These are phyloP conservation scores for Cryptococcus depauperatus DNA, from an alignment of 1,284 basidiomycete species.

Conservation along the genomic window DNA sequence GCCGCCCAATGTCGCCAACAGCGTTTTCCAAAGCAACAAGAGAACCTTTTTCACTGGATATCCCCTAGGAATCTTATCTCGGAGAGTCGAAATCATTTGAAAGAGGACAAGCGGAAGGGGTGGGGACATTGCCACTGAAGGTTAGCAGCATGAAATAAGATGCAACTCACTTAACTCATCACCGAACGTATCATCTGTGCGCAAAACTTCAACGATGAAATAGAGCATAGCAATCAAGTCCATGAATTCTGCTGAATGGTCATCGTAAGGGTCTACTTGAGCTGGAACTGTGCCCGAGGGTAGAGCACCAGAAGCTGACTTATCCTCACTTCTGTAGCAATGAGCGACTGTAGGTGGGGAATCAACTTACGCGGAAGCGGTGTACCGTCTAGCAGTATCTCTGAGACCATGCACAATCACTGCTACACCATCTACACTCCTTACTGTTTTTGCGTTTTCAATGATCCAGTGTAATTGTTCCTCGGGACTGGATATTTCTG, in stretches of 20 bases:
- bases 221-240: conserved; percentile 89
- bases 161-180: conserved; percentile 79
- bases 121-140: conserved; percentile 82
- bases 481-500: conserved; percentile 80
- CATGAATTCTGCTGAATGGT: conserved; percentile 69
- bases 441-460: conserved; percentile 82
- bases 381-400: conserved; percentile 77
- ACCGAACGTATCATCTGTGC: conserved; percentile 83
- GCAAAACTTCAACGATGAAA: conserved; percentile 84
- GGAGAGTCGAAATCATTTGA: conserved; percentile 74
- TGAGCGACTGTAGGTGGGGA: background rate
- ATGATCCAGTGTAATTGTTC: conserved; percentile 94
- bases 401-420: conserved; percentile 81
- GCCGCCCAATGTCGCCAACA: conserved; percentile 87
- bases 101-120: conserved; percentile 89
- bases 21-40: conserved; percentile 91
- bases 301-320: conserved; percentile 3
- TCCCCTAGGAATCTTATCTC: conserved; percentile 89
- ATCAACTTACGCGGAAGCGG: conserved; percentile 26
- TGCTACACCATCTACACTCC: conserved; percentile 73
- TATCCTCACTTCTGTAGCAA: conserved; percentile 9
- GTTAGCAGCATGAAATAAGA: conserved; percentile 3
- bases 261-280: conserved; percentile 31
- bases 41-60: conserved; percentile 97
- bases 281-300: conserved; percentile 15